Evolutionary conservation across 2,329 filamentous ascomycete genomes (phyloP).

Genomic region (Sarocladium brachiariae): DNA sequence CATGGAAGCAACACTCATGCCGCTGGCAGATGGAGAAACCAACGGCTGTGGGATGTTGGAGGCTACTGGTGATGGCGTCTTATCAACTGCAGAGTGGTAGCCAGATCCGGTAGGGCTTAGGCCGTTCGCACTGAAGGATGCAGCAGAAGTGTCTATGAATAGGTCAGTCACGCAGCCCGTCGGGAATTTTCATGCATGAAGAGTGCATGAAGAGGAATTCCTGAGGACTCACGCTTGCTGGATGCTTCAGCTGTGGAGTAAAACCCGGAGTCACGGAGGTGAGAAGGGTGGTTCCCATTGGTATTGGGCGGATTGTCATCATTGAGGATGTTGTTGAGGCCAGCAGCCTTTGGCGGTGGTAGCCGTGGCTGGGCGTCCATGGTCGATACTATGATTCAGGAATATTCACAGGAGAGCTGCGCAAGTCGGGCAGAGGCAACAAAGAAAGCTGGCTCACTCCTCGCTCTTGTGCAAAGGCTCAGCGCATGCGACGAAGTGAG

Average conservation of each 20-base stretch:
- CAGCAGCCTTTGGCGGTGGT: constrained; percentile 27
- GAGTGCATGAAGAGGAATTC: too few species aligned
- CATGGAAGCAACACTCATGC: constrained; percentile 62
- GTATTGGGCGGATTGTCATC: constrained; percentile 24
- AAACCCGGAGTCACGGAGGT: constrained; percentile 35
- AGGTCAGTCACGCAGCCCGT: constrained; percentile 16
- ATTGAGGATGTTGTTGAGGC: constrained; percentile 33
- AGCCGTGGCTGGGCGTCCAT: constrained; percentile 23
- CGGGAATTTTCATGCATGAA: too few species aligned
- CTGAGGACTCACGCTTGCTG: constrained; percentile 34
- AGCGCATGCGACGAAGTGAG: background rate
- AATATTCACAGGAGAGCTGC: background rate
- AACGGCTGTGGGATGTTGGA: constrained; percentile 40
- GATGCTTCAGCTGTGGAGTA: constrained; percentile 36
- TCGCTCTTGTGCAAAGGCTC: background rate
- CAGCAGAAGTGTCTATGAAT: constrained; percentile 29
- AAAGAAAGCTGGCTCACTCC: background rate
- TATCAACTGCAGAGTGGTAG: constrained; percentile 48
- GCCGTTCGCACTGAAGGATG: constrained; percentile 31
- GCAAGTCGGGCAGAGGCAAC: too few species aligned
- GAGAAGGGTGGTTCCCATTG: constrained; percentile 22
- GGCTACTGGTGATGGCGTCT: constrained; percentile 55
- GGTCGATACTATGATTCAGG: constrained; percentile 12
- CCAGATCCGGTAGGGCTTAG: constrained; percentile 36
- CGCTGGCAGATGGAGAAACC: constrained; percentile 47